Conservation (phyloP, 2,329 filamentous ascomycete species). For the Talaromyces funiculosus region DNA sequence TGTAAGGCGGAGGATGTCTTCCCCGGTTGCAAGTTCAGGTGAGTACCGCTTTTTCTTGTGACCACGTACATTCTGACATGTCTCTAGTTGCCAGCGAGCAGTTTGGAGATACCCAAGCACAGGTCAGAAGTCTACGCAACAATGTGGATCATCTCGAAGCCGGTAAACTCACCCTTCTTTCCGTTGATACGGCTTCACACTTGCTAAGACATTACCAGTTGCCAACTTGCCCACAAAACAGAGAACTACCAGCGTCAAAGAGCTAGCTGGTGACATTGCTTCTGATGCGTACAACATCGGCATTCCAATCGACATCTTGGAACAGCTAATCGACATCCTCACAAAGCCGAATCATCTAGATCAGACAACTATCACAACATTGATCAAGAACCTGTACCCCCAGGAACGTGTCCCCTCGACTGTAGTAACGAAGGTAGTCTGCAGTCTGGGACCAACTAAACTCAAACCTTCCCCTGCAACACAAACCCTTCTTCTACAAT, state of each 20-base stretch:
- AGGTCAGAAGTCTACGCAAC: constrained; percentile 26
- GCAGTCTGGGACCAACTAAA: constrained; percentile 69
- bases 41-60: background rate
- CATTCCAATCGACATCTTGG: constrained; percentile 56
- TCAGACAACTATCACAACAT: constrained; percentile 63
- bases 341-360: constrained; percentile 65
- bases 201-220: constrained; percentile 22
- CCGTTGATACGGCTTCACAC: background rate
- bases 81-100: background rate
- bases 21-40: constrained; percentile 8
- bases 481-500: constrained; percentile 67
- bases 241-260: constrained; percentile 57
- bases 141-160: constrained; percentile 34
- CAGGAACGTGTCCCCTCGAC: constrained; percentile 56
- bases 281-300: constrained; percentile 63
- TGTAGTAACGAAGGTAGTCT: constrained; percentile 61
- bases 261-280: constrained; percentile 58
- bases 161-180: constrained; percentile 20
- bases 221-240: constrained; percentile 56
- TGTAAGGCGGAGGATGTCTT: background rate
- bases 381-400: constrained; percentile 73
- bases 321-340: constrained; percentile 60
- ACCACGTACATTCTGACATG: background rate
- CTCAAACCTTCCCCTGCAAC: constrained; percentile 66
- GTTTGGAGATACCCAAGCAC: constrained; percentile 6